These are phyloP conservation scores for Chytriomyces sp. DNA, from an alignment of 192 early-diverging fungal genomes.

Conservation along the genomic window DNA sequence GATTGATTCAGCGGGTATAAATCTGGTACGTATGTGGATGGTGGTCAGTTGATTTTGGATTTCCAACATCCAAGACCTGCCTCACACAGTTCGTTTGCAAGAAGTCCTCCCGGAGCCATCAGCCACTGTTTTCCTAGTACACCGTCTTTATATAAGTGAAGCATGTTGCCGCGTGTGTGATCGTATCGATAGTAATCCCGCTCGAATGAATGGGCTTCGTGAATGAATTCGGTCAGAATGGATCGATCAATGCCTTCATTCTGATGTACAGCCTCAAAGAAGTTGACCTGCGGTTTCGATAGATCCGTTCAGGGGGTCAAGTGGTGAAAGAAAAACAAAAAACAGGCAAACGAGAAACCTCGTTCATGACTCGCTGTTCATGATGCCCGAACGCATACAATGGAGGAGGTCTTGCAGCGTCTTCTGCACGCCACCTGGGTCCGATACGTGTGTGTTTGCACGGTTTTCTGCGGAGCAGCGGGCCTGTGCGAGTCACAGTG, in stretches of 20 bases:
- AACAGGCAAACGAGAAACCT: background rate
- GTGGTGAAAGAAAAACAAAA: background rate
- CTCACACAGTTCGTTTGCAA: slow-evolving; percentile 24
- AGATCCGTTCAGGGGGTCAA: background rate
- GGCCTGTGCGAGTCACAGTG: background rate
- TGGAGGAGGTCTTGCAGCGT: background rate
- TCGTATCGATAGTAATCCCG: slow-evolving; percentile 6
- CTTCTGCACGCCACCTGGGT: background rate
- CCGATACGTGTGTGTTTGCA: background rate
- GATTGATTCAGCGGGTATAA: background rate
- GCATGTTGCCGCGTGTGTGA: slow-evolving; percentile 10
- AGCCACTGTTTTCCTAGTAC: background rate
- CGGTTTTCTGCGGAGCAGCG: background rate
- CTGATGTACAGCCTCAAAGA: slow-evolving; percentile 21
- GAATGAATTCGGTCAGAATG: background rate
- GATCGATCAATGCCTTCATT: slow-evolving; percentile 21
- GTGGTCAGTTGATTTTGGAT: background rate
- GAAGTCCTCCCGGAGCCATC: slow-evolving; percentile 19
- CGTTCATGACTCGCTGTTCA: background rate
- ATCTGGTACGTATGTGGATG: background rate
- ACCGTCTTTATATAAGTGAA: slow-evolving; percentile 3
- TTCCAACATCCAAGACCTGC: background rate
- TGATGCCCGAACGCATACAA: background rate
- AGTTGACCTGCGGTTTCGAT: slow-evolving; percentile 25
- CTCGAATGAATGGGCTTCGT: slow-evolving; percentile 2